Base-by-base conservation (phyloP, 306 rosid genomes). In the Prunus fruticosa region DNA sequence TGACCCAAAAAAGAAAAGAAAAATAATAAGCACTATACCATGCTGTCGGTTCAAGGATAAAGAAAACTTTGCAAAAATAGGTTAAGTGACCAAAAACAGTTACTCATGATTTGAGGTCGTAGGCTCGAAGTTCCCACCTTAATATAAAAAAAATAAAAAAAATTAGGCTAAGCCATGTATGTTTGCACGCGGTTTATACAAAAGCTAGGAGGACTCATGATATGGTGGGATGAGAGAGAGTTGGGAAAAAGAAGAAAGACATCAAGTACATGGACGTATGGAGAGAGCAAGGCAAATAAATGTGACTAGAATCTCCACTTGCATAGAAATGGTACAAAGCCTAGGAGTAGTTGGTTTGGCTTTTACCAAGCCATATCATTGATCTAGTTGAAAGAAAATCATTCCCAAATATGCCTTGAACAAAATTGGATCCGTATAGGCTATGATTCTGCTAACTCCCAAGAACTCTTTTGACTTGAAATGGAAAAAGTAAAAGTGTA, bases 341-440 rank as follows among this genome's bases (percentile, higher is more conserved):
- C 16, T 23, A 23, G 6, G 61, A 43, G 23, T 32, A 63, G n/a
- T 61, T 7, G 69, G 77, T 61, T 73, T 62, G 22, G 69, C 60
- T 61, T 73, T 73, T 61, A 46, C 30, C 77, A 34, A 1, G 64
- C 69, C 69, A 9, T 43, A 61, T 73, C 27, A 73, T 61, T 60
- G 20, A 12, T 10, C 2, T 16, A 5, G 12, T 23, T 19, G 52
- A 72, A 54, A 52, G 58, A 18, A 52, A 56, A 41, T 16, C 16
- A 46, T 73, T 2, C 69, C 69, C 25, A 27, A 28, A 64, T 34
- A 63, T 38, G 43, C 43, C 20, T 52, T 64, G 65, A 14, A 38
- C 43, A 38, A 51, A 63, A 30, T 2, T 41, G 41, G 27, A 52
- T 47, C 25, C 65, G 61, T 7, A 54, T n/a, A 56, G 25, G 62